Percentiles rank a stretch among this genome's conserved stretches.
These are phyloP conservation scores for Emydomyces testavorans DNA, from an alignment of 2,329 filamentous ascomycete genomes.

Conservation along the genomic window DNA sequence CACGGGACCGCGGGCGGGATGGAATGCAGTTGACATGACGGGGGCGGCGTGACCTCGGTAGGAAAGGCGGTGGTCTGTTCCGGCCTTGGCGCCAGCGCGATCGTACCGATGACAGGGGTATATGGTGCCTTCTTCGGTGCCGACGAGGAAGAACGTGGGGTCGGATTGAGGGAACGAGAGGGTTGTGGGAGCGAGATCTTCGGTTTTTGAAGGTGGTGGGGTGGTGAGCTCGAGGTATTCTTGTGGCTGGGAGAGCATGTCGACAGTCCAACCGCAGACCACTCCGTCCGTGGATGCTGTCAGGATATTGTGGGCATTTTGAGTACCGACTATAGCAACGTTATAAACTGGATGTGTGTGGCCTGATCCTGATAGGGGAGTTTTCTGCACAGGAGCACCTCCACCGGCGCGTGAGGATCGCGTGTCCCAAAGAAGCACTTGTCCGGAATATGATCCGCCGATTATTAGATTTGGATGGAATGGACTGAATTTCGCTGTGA, in stretches of 20 bases:
- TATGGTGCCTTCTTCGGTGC: slow-evolving; percentile 91
- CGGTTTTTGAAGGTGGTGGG: slow-evolving; percentile 75
- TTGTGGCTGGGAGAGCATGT: slow-evolving; percentile 94
- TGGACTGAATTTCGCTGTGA: slow-evolving; percentile 94
- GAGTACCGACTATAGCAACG: slow-evolving; percentile 88
- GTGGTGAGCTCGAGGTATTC: slow-evolving; percentile 82
- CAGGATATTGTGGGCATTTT: slow-evolving; percentile 97
- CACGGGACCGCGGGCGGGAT: slow-evolving; percentile 80
- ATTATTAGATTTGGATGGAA: slow-evolving; percentile 95
- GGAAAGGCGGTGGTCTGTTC: slow-evolving; percentile 75
- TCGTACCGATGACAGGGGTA: slow-evolving; percentile 97
- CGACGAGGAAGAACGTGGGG: slow-evolving; percentile 93
- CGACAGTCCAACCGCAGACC: slow-evolving; percentile 93
- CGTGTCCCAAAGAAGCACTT: slow-evolving; percentile 95
- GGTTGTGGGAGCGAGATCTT: slow-evolving; percentile 88
- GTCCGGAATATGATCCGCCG: slow-evolving; percentile 90
- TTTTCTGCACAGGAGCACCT: slow-evolving; percentile 76
- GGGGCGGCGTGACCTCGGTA: slow-evolving; percentile 88
- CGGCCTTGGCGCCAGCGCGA: slow-evolving; percentile 90
- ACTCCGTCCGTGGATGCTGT: slow-evolving; percentile 94
- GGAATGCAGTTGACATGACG: slow-evolving; percentile 92
- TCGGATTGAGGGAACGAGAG: slow-evolving; percentile 91
- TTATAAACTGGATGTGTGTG: slow-evolving; percentile 96
- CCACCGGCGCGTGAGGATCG: slow-evolving; percentile 63
- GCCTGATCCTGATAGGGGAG: slow-evolving; percentile 82